Conservation (phyloP, 139 green algal species). For the Dunaliella sp. region DNA sequence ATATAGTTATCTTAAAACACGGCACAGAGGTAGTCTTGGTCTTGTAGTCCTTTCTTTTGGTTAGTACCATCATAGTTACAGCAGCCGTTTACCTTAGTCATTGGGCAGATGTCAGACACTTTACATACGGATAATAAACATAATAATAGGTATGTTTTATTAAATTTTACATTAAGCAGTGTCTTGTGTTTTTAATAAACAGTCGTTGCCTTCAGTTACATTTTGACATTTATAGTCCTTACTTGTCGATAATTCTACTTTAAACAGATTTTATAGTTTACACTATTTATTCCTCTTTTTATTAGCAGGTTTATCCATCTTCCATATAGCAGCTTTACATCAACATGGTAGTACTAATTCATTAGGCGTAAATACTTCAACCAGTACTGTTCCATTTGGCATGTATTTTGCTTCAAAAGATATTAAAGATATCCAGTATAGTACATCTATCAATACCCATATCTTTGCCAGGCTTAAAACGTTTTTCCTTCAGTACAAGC, state of each 20-base stretch:
- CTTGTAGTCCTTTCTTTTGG: too few species aligned
- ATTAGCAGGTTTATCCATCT: conserved; percentile 54
- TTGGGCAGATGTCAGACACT: conserved; percentile 22
- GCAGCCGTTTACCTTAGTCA: conserved; percentile 14
- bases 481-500: too few species aligned
- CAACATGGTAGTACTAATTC: conserved; percentile 66
- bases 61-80: conserved; percentile 24
- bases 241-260: conserved; percentile 60
- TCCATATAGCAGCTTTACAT: conserved; percentile 46
- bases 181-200: not conserved
- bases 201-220: not conserved
- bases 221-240: not conserved
- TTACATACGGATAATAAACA: too few species aligned
- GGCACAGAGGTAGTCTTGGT: not conserved
- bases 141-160: too few species aligned
- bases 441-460: too few species aligned
- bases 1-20: not conserved
- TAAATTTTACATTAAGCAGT: not conserved
- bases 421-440: too few species aligned
- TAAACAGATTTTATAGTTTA: conserved; percentile 65
- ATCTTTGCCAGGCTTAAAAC: too few species aligned
- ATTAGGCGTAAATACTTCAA: conserved; percentile 52
- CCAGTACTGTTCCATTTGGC: conserved; percentile 56
- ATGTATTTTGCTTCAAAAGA: conserved; percentile 65
- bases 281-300: conserved; percentile 60